Base-by-base conservation (phyloP, 306 rosid species). In the Prosopis cineraria region DNA sequence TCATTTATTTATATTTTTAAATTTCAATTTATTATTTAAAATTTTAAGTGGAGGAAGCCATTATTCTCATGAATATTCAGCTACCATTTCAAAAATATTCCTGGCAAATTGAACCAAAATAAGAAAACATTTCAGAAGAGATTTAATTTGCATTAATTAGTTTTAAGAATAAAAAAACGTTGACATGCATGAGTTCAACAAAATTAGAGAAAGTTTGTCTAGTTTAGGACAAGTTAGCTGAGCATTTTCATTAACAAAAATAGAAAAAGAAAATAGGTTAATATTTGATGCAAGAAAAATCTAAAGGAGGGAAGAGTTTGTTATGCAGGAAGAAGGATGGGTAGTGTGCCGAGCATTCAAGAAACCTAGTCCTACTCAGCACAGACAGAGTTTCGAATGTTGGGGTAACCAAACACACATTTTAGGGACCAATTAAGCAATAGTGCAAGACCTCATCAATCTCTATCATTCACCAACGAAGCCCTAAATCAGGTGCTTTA, bases 251-350 rank as follows among this genome's bases (percentile, higher is more conserved):
- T 37, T 37, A 0, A 4, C 2, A 12, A 44, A 44, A 44, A 11
- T 14, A 45, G 1, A 11, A 44, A 62, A 40, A 40, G 1, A 40
- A 40, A 40, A 6, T 40, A 40, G 34, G 4, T 31, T 4, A 40
- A 40, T 1, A 7, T 40, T 11, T 40, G 2, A 40, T 3, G 24
- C 3, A 30, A n/a, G 13, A 22, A 53, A 30, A 58, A 4, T 6
- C 47, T 82, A 55, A 84, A 75, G 13, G 48, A 22, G 19, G 2
- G 20, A 14, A 8, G 25, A 8, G 25, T 55, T 27, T 43, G 20
- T 25, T 25, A 0, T 85, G 83, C 91, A 93, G 98, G 98, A 93
- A 91, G 98, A 93, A 89, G 98, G 98, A 60, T 93, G 98, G 98
- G 98, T 90, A 36, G 98, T 93, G 27, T 91, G 98, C 76, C 68